These are phyloP conservation scores for Nitzschia sp. DNA, from an alignment of 108 stramenopile genomes.

Conservation along the genomic window DNA sequence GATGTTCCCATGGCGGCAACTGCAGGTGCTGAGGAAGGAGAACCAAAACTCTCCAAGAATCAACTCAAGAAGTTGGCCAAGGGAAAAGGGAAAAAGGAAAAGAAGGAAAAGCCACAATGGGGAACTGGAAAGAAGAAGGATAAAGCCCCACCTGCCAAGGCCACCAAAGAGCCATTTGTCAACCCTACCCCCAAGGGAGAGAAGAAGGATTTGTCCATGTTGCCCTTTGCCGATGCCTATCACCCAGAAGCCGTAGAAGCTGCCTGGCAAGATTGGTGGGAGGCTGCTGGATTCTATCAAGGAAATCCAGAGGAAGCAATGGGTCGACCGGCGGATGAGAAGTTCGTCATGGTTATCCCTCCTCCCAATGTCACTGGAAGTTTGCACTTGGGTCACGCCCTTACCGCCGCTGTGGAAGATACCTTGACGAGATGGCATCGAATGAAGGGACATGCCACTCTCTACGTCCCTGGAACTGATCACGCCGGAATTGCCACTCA, in stretches of 20 bases:
- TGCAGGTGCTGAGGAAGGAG: neutral
- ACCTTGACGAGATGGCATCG: slow-evolving; percentile 97
- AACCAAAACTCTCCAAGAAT: slow-evolving; percentile 70
- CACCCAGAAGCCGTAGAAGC: slow-evolving; percentile 95
- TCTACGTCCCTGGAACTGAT: slow-evolving; percentile 99
- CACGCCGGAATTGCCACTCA: slow-evolving; percentile 99
- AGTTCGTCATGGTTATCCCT: slow-evolving; percentile 99
- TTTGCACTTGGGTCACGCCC: slow-evolving; percentile 97
- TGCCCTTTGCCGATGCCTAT: slow-evolving; percentile 91
- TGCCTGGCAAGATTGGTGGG: slow-evolving; percentile 99
- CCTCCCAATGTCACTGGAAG: slow-evolving; percentile 98
- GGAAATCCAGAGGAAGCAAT: slow-evolving; percentile 76
- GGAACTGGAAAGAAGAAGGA: slow-evolving; percentile 67
- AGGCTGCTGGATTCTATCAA: slow-evolving; percentile 86
- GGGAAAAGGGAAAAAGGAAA: slow-evolving; percentile 62
- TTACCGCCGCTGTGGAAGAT: slow-evolving; percentile 98
- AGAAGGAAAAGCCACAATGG: slow-evolving; percentile 88
- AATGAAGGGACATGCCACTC: slow-evolving; percentile 95
- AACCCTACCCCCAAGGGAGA: slow-evolving; percentile 85
- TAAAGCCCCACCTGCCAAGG: slow-evolving; percentile 36
- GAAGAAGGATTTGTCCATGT: slow-evolving; percentile 74
- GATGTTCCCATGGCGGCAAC: neutral
- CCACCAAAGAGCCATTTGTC: slow-evolving; percentile 54
- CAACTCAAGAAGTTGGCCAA: slow-evolving; percentile 86
- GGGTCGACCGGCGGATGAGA: slow-evolving; percentile 66